Conservation (phyloP, 2,329 filamentous ascomycete genomes). For the Fusarium mundagurra region DNA sequence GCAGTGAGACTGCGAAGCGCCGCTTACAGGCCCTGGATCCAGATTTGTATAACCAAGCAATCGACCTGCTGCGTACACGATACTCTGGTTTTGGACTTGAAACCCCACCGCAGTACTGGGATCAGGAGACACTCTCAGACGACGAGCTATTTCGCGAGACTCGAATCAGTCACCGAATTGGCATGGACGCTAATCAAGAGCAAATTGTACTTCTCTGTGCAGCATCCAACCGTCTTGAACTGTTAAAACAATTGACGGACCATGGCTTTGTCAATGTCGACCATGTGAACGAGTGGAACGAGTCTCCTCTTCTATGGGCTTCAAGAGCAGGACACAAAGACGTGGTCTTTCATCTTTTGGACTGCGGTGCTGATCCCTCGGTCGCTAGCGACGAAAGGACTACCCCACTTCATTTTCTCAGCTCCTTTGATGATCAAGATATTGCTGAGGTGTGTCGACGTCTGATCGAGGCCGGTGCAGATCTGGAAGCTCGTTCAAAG, state of each 20-base stretch:
- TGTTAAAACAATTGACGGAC: accelerated
- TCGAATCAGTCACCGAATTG: not conserved
- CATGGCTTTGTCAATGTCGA: not conserved
- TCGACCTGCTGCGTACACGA: not conserved
- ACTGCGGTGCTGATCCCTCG: not conserved
- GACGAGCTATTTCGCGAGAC: not conserved
- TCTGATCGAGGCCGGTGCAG: not conserved
- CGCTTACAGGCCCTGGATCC: not conserved
- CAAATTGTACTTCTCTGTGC: not conserved
- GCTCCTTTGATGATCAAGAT: not conserved
- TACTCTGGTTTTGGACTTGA: not conserved
- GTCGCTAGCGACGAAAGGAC: not conserved
- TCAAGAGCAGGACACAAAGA: not conserved
- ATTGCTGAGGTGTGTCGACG: not conserved
- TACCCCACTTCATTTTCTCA: not conserved
- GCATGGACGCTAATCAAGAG: not conserved
- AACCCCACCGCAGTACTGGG: not conserved
- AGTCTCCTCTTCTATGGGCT: not conserved
- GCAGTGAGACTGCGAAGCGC: not conserved
- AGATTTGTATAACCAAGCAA: not conserved
- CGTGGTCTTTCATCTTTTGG: accelerated
- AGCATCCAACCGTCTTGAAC: not conserved
- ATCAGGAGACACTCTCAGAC: not conserved
- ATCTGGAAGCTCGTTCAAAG: not conserved
- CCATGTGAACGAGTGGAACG: not conserved